Base-by-base conservation (phyloP, 2,329 filamentous ascomycete species). In the Aschersonia sp. region DNA sequence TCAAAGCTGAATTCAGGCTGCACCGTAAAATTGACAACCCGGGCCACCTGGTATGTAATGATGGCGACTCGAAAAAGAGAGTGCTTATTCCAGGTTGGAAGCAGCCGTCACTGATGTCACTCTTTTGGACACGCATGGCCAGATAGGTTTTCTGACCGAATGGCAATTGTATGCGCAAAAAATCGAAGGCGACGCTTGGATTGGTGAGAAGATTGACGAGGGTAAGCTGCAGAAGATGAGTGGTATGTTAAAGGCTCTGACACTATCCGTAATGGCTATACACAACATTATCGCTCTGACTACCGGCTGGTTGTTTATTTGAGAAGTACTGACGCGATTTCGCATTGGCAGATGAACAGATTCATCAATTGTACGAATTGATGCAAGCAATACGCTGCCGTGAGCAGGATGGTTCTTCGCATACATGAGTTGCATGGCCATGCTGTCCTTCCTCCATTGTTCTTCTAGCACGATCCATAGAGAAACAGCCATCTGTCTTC, bases 111-210 rank as follows among this genome's bases (percentile, higher is more conserved):
- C n/a, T 31, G 28, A 30, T 20, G 20, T n/a, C 3, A 30, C 29
- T 30, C 6, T 6, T 30, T 29, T 10, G 43, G 3, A 10, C 9
- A 44, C 29, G 35, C 30, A 5, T 5, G 29, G 5, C 30, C 54
- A 94, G 88, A 88, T 97, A 57, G 92, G 91, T 2, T 98, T 98
- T 64, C 73, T 98, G 56, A 91, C 86, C 0, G 89, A 97, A 65
- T 98, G 91, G 91, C 92, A 98, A 65, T 69, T 87, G 47, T 98
- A 97, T 61, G 89, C 89, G 2, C 91, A 98, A 62, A 82, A 88
- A 61, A 69, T 98, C 12, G 91, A 97, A 60, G 91, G 89, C 0
- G 84, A 94, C 47, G 65, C 74, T 0, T 97, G 92, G 92, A 73
- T 77, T 51, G 91, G 84, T 1, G 86, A 87, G 53, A 91, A 83